Evolutionary conservation across 768 basidiomycete genomes (phyloP).

Genomic region (Glaciozyma martinii): DNA sequence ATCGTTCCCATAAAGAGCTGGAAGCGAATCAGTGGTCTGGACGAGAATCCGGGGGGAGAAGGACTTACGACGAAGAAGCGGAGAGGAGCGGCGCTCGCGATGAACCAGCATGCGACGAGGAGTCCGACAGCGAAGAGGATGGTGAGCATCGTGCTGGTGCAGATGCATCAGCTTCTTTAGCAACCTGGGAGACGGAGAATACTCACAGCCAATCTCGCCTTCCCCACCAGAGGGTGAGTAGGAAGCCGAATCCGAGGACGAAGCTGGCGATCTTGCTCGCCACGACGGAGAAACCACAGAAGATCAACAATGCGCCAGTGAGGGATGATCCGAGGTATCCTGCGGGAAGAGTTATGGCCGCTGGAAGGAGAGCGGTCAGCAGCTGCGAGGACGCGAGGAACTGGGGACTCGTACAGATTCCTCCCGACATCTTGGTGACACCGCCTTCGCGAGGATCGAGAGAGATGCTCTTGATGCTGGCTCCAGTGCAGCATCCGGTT

Average conservation of each 20-base stretch:
- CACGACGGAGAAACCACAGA: conserved; percentile 82
- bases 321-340: conserved; percentile 53
- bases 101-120: conserved; percentile 67
- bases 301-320: conserved; percentile 76
- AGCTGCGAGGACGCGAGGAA: background rate
- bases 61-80: conserved; percentile 57
- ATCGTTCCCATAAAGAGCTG: conserved; percentile 27
- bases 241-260: conserved; percentile 71
- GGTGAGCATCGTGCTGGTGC: conserved; percentile 60
- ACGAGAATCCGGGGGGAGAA: conserved; percentile 1
- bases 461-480: conserved; percentile 29
- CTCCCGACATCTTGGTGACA: conserved; percentile 71
- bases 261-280: conserved; percentile 75
- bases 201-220: conserved; percentile 50
- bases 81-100: conserved; percentile 61
- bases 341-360: conserved; percentile 16
- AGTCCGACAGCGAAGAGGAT: conserved; percentile 71
- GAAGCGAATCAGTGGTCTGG: background rate
- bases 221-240: conserved; percentile 67
- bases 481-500: conserved; percentile 24
- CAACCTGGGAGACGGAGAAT: conserved; percentile 45
- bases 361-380: background rate
- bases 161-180: conserved; percentile 31
- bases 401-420: conserved; percentile 45
- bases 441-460: conserved; percentile 62